phyloP scores from a whole-genome alignment of 2,329 filamentous ascomycete species.

The Exserohilum rostratum region DNA sequence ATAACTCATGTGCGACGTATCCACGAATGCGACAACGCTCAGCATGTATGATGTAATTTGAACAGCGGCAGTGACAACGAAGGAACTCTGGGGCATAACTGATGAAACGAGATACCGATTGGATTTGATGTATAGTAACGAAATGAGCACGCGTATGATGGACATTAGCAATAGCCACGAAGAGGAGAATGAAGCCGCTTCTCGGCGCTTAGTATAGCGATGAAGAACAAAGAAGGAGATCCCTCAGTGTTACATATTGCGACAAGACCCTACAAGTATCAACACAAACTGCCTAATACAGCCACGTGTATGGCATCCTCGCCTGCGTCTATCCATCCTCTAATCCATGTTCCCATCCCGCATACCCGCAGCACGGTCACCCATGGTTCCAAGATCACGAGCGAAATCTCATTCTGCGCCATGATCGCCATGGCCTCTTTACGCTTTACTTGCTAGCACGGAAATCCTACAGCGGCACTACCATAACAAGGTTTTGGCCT shows the following conservation, averaged over 20 bases:
- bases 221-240: neutral
- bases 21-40: neutral
- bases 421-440: neutral
- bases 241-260: too few relatives aligned
- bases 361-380: neutral
- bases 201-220: neutral
- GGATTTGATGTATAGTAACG: neutral
- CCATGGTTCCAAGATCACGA: neutral
- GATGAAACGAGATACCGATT: neutral
- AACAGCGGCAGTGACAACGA: neutral
- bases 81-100: neutral
- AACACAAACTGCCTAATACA: neutral
- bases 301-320: neutral
- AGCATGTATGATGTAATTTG: neutral
- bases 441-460: neutral
- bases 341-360: neutral
- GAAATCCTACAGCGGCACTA: neutral
- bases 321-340: neutral
- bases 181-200: neutral
- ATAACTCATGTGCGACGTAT: neutral
- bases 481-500: neutral
- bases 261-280: neutral
- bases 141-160: neutral
- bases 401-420: neutral
- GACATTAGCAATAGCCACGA: neutral